Conservation (phyloP, 164 flowering plant species). For the Chloranthus sessilifolius region DNA sequence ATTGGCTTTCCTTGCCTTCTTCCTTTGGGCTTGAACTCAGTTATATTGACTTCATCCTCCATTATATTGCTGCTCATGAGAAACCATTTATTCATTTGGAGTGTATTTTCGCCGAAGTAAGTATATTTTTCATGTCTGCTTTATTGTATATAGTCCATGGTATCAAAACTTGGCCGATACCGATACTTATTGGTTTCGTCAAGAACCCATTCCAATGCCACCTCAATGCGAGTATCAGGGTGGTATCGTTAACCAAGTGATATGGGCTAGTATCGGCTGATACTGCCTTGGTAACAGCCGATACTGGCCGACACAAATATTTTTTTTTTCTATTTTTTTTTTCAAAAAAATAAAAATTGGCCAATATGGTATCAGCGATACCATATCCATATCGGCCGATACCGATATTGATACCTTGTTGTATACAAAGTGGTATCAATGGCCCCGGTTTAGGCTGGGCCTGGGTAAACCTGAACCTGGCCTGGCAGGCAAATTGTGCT, state of each 20-base stretch:
- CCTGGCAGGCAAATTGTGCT: too few relatives aligned
- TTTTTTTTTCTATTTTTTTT: not conserved
- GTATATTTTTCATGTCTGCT: constrained; percentile 14
- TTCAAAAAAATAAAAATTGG: too few relatives aligned
- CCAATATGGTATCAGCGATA: too few relatives aligned
- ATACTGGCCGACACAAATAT: not conserved
- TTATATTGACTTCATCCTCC: constrained; percentile 64
- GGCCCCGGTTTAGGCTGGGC: too few relatives aligned
- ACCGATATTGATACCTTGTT: too few relatives aligned
- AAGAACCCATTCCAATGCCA: not conserved
- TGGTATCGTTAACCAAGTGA: too few relatives aligned
- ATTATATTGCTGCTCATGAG: constrained; percentile 79
- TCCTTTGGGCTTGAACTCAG: constrained; percentile 76
- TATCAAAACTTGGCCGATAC: too few relatives aligned
- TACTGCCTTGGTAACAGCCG: not conserved
- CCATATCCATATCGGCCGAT: too few relatives aligned
- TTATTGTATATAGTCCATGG: not conserved
- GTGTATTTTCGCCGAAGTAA: constrained; percentile 99
- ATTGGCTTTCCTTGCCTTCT: constrained; percentile 71
- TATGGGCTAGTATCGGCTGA: too few relatives aligned
- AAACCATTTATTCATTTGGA: constrained; percentile 94
- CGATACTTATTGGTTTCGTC: too few relatives aligned
- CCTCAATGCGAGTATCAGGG: not conserved
- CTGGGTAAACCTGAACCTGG: too few relatives aligned
- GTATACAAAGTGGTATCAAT: too few relatives aligned